Base-by-base conservation (phyloP, 768 basidiomycete species). In the Dacryopinax primogenitus region DNA sequence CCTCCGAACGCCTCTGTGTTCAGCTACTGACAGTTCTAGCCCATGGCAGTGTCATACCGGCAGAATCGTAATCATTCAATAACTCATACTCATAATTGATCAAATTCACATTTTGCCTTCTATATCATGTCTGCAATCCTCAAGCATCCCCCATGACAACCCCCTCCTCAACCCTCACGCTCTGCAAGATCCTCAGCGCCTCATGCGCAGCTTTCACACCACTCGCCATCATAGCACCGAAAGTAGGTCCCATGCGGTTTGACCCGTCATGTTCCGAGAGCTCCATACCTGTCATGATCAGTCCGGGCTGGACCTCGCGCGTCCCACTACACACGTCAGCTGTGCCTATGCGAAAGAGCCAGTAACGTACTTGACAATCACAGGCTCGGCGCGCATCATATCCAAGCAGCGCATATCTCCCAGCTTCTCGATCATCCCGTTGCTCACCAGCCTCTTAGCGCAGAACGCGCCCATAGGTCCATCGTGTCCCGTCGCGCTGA, bases 271-370 rank as follows among this genome's bases (percentile, higher is more conserved):
- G 85, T 73, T 89, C 87, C 7, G 85, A 85, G 62, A 91, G 78
- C 74, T 91, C 88, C 88, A 89, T 91, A 16, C 88, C 87, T 45
- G 85, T 82, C 80, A 89, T 82, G 71, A 89, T 81, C 62, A 89
- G 78, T 0, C 88, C 88, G 7, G 87, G 87, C 21, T 80, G 79
- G 58, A 90, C 85, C 78, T 91, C 86, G 61, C 87, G 83, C 21
- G 87, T 89, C 33, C 81, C 80, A 68, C 51, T 58, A 21, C 21
- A 4, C 13, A 32, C 23, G 66, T 68, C 68, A 62, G 68, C 67
- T 61, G 68, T 58, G 36, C 64, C 51, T 28, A 34, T 39, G 30
- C 21, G 21, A 35, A 26, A 32, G 21, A 4, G 64, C 41, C 3
- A 11, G 15, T 2, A 9, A 51, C 28, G 51, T 30, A 58, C 51